Evolutionary conservation across 345 rosid species (phyloP).

Genomic region (Bruguiera gymnorhiza): DNA sequence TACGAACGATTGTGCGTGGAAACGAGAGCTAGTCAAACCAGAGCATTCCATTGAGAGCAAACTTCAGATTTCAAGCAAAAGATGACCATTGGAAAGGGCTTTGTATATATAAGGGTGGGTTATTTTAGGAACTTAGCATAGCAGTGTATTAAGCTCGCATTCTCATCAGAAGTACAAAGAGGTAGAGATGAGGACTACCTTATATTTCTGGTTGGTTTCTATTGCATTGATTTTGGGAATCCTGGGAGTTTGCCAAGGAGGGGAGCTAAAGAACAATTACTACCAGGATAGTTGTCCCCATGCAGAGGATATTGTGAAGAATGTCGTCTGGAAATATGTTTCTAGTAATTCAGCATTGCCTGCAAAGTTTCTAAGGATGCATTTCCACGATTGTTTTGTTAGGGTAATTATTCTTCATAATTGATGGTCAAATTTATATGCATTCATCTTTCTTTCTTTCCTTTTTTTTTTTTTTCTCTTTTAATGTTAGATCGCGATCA

Average conservation of each 20-base stretch:
- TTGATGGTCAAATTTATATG: no score
- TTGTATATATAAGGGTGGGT: no score
- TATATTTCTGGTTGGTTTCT: conserved; percentile 15
- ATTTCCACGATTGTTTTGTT: conserved; percentile 63
- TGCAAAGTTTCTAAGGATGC: conserved; percentile 60
- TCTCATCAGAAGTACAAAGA: neutral
- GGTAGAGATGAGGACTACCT: conserved; percentile 13
- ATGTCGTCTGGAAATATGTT: conserved; percentile 34
- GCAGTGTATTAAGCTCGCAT: no score
- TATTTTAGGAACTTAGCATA: no score
- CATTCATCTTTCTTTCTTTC: neutral
- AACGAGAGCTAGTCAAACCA: neutral
- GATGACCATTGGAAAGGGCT: no score
- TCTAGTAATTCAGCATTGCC: conserved; percentile 28
- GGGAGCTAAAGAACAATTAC: conserved; percentile 32
- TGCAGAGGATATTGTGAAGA: conserved; percentile 39
- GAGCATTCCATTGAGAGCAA: no score
- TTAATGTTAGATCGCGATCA: neutral
- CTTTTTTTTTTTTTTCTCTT: neutral
- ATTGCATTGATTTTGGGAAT: conserved; percentile 9
- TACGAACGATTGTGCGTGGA: neutral
- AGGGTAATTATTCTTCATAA: conserved; percentile 31
- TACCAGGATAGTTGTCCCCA: conserved; percentile 30
- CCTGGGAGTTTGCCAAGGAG: conserved; percentile 28
- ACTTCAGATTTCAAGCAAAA: no score